Evolutionary conservation across 495 filamentous ascomycete genomes (phyloP).

Genomic region (Talaromyces nanjingensis): DNA sequence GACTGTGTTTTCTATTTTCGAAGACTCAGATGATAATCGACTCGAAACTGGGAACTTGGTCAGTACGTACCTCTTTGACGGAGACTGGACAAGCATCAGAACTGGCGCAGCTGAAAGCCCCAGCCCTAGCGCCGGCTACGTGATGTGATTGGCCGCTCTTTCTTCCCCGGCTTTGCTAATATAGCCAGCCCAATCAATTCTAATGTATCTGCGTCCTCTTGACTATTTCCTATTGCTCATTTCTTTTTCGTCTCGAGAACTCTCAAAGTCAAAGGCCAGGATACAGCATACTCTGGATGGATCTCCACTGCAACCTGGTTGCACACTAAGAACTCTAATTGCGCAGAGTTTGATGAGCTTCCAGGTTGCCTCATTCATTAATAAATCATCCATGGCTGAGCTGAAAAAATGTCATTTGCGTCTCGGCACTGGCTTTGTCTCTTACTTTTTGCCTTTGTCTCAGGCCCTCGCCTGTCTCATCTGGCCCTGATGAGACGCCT

Average conservation of each 20-base stretch:
- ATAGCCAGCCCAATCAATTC: background rate
- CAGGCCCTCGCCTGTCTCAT: background rate
- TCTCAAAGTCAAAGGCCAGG: background rate
- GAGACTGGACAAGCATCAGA: too few species aligned
- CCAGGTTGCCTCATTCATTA: background rate
- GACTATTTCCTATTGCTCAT: background rate
- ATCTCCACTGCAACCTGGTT: background rate
- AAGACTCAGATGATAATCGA: background rate
- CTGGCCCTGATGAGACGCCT: background rate
- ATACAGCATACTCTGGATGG: background rate
- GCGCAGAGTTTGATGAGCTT: background rate
- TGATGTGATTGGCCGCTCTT: background rate
- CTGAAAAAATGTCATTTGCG: background rate
- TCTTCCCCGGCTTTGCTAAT: background rate
- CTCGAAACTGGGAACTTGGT: background rate
- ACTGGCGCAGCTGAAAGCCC: slow-evolving; percentile 2
- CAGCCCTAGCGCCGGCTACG: background rate
- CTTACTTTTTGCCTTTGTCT: background rate
- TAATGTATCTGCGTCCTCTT: background rate
- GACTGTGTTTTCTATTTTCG: background rate
- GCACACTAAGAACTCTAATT: background rate
- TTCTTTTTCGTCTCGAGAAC: background rate
- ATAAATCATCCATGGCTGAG: background rate
- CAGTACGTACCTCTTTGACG: too few species aligned
- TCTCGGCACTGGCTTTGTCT: background rate